These are phyloP conservation scores for Halenospora varia DNA, from an alignment of 495 filamentous ascomycete species.

Conservation along the genomic window DNA sequence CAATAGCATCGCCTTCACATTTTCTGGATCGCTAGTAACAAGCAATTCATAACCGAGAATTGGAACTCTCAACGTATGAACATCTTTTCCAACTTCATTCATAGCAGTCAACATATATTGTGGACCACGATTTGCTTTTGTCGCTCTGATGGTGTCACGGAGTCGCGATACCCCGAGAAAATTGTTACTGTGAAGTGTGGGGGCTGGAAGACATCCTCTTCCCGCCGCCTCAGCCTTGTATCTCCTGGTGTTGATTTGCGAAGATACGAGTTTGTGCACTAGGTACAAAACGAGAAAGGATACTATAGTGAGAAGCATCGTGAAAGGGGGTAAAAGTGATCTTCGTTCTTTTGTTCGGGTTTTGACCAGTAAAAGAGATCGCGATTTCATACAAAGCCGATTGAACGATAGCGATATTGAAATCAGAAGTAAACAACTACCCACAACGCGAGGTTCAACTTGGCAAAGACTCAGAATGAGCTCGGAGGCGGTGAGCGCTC, in stretches of 20 bases:
- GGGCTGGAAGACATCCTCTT: constrained; percentile 28
- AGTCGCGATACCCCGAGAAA: constrained; percentile 29
- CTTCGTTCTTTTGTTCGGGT: too few species aligned
- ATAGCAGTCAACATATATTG: constrained; percentile 27
- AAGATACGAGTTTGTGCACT: constrained; percentile 18
- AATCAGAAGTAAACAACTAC: too few species aligned
- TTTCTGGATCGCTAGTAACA: constrained; percentile 29
- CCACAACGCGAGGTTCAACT: too few species aligned
- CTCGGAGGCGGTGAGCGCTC: too few species aligned
- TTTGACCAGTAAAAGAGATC: too few species aligned
- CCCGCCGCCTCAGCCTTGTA: constrained; percentile 24
- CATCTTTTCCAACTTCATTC: constrained; percentile 20
- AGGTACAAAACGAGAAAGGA: too few species aligned
- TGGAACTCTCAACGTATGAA: constrained; percentile 25
- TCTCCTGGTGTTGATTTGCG: constrained; percentile 15
- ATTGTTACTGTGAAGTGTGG: constrained; percentile 27
- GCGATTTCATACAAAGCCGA: too few species aligned
- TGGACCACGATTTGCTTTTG: constrained; percentile 30
- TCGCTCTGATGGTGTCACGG: constrained; percentile 25
- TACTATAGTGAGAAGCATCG: too few species aligned
- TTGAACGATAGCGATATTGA: too few species aligned
- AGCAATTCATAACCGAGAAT: constrained; percentile 29
- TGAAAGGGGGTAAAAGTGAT: too few species aligned
- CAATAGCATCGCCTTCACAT: constrained; percentile 57
- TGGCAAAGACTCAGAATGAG: too few species aligned